Evolutionary conservation across 1,139 yeast genomes (phyloP).

Genomic region (Kodamaea fungicola): DNA sequence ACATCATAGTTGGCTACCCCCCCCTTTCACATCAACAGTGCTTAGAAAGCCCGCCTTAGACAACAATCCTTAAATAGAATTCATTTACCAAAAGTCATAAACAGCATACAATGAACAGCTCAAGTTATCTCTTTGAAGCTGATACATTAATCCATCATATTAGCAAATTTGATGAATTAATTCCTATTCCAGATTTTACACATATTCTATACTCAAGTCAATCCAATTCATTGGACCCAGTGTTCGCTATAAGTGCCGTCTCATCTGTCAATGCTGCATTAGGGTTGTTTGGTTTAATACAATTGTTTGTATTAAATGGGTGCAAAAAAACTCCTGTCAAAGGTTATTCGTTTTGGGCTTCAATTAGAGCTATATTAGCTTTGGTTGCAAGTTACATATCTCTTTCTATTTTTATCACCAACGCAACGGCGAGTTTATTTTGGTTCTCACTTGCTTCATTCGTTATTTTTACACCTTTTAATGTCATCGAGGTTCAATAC

Average conservation of each 20-base stretch:
- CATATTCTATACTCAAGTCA: conserved; percentile 13
- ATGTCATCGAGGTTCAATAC: conserved; percentile 8
- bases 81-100: too few relatives aligned
- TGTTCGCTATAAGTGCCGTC: conserved; percentile 9
- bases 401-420: background rate
- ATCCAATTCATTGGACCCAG: conserved; percentile 16
- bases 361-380: background rate
- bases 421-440: background rate
- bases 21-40: too few relatives aligned
- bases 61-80: too few relatives aligned
- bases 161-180: too few relatives aligned
- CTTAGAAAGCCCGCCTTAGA: too few relatives aligned
- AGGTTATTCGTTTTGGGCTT: background rate
- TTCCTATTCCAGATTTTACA: conserved; percentile 9
- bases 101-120: too few relatives aligned
- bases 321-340: background rate
- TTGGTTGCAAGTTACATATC: background rate
- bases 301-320: conserved; percentile 8
- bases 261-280: conserved; percentile 4
- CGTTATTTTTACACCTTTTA: conserved; percentile 8
- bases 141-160: too few relatives aligned
- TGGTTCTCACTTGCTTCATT: background rate
- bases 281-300: conserved; percentile 11
- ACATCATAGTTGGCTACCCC: too few relatives aligned
- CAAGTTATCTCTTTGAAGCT: too few relatives aligned